Evolutionary conservation across 257 asterid genomes (phyloP).

Genomic region (Solanum paucissectum): DNA sequence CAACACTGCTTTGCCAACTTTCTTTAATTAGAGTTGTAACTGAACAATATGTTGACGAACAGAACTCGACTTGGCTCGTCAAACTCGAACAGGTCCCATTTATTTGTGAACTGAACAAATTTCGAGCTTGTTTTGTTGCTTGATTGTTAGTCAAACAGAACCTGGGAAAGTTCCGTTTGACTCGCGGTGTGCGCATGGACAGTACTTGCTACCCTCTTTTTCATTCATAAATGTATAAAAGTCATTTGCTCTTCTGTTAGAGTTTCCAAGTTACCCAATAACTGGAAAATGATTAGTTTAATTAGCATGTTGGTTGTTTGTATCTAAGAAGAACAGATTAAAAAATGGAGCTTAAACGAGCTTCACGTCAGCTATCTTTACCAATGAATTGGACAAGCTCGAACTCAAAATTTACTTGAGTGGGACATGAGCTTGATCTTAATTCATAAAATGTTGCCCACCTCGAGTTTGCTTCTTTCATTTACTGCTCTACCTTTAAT

Average conservation of each 20-base stretch:
- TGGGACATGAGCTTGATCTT: neutral
- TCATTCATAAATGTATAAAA: neutral
- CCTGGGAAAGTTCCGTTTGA: neutral
- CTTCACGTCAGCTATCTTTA: neutral
- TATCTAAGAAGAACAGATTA: neutral
- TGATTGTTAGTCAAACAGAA: neutral
- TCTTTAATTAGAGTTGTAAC: neutral
- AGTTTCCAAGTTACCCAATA: neutral
- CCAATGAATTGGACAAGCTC: neutral
- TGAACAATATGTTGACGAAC: neutral
- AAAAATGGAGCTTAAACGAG: neutral
- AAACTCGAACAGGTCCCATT: neutral
- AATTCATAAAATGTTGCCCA: neutral
- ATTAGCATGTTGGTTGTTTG: neutral
- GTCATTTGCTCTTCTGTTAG: neutral
- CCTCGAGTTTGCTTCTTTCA: neutral
- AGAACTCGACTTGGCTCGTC: neutral
- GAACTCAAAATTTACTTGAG: neutral
- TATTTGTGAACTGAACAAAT: neutral
- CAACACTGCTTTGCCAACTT: neutral
- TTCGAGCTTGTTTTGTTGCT: neutral
- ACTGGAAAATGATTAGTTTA: neutral
- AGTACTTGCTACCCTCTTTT: neutral
- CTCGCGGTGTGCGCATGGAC: neutral
- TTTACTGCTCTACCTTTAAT: neutral